Evolutionary conservation across 129 eudicot genomes (phyloP).

Genomic region (Erigeron canadensis): DNA sequence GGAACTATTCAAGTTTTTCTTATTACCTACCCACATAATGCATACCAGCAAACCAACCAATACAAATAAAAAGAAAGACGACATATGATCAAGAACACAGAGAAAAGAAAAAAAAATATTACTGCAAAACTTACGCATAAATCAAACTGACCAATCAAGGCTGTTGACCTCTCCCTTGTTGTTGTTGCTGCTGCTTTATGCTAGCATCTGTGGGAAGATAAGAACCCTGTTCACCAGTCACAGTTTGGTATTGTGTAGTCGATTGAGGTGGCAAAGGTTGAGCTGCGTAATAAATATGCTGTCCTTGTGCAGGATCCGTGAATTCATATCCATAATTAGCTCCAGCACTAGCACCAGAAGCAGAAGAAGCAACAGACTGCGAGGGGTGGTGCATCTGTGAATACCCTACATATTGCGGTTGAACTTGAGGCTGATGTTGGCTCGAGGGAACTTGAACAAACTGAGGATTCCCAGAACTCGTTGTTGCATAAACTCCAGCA

Average conservation of each 20-base stretch:
- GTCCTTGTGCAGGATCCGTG: slow-evolving; percentile 64
- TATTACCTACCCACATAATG: slow-evolving; percentile 57
- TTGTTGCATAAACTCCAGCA: slow-evolving; percentile 51
- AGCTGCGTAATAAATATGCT: slow-evolving; percentile 64
- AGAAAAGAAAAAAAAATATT: slow-evolving; percentile 33
- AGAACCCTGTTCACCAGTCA: slow-evolving; percentile 54
- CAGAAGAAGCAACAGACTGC: slow-evolving; percentile 51
- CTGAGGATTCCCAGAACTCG: slow-evolving; percentile 43
- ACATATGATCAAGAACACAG: slow-evolving; percentile 27
- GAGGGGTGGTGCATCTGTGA: slow-evolving; percentile 75
- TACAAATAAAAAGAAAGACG: slow-evolving; percentile 33
- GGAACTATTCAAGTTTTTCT: slow-evolving; percentile 26
- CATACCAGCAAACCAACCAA: slow-evolving; percentile 63
- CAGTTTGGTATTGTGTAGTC: slow-evolving; percentile 76
- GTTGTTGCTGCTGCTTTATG: slow-evolving; percentile 64
- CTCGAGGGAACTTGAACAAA: slow-evolving; percentile 59
- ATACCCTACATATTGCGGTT: slow-evolving; percentile 59
- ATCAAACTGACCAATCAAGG: slow-evolving; percentile 35
- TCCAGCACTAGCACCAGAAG: slow-evolving; percentile 44
- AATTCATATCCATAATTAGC: slow-evolving; percentile 66
- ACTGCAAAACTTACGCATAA: slow-evolving; percentile 56
- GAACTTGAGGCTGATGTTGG: slow-evolving; percentile 51
- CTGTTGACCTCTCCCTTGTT: slow-evolving; percentile 55
- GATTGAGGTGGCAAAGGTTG: slow-evolving; percentile 59
- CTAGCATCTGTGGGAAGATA: slow-evolving; percentile 57